Evolutionary conservation across 1,139 yeast species (phyloP), one percentile per base, ranked within the genome.

Genomic region (Candida pseudoviswanathii): DNA sequence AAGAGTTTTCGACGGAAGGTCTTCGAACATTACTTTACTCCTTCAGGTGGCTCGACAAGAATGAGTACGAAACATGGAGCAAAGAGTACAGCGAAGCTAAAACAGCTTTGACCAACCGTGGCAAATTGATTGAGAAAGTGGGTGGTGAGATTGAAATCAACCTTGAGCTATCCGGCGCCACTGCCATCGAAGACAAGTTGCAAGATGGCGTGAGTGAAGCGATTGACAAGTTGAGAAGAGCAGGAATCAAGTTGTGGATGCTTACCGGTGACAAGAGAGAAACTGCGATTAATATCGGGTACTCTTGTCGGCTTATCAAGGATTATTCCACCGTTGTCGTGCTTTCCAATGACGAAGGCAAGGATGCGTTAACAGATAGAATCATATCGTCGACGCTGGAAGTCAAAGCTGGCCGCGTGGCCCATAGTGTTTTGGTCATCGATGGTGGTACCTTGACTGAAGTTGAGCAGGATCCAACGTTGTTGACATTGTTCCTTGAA

Each of bases 221-320:
- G 0, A 92, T 94, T 54, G 97, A 91, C 51, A 91, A 90, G 62
- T 77, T 95, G 38, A 81, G 97, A 58, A 78, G 96, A 53, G 99
- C 99, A 0, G 96, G 96, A 4, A 91, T 94, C 51, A 89, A 86
- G 62, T 71, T 95, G 75, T 94, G 99, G 99, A 94, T 94, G 97
- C 75, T 94, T 51, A 94, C 99, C 0, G 99, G 99, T 47, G 99
- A 94, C 64, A 94, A 94, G 63, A 77, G 97, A 52, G 99, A 95
- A 67, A 95, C 99, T 0, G 99, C 99, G 1, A 91, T 94, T 52
- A 94, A 91, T 62, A 94, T 95, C 66, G 99, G 99, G 0, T 89
- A 92, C 62, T 87, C 98, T 3, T 95, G 99, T 67, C 85, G 92
- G 33, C 73, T 95, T 52, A 92, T 95, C 59, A 89, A 92, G 62